Evolutionary conservation across 495 filamentous ascomycete genomes (phyloP), one percentile per base, ranked within the genome.

Genomic region (Aeminium ludgeri): DNA sequence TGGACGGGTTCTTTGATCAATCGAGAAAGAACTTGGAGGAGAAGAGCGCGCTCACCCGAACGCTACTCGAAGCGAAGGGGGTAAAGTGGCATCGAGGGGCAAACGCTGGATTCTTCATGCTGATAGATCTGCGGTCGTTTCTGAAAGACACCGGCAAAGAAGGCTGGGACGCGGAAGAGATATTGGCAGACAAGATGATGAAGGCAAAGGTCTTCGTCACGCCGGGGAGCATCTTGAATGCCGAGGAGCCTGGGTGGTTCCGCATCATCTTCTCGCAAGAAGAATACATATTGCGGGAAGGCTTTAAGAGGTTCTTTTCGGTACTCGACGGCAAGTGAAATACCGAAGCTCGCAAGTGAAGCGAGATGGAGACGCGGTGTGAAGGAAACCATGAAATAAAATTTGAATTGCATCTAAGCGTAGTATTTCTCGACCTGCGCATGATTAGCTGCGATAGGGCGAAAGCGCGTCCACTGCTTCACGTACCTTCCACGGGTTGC

Each of bases 401-500:
- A 25, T 4, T 25, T 25, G 23, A 8, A 25, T 25, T 25, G 23
- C 23, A 4, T 25, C 23, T 25, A 25, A 25, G 23, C 23, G 23
- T 25, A 25, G 23, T 25, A 25, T 25, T 25, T 25, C 23, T 25
- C 23, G 23, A 25, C 23, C 23, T 25, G 23, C 8, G 23, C 4
- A 3, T 25, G 8, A 8, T 25, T 8, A 25, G 23, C 3, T 8
- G 23, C 8, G 23, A 3, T 25, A n/a, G n/a, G n/a, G n/a, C n/a
- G n/a, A n/a, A n/a, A n/a, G n/a, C n/a, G n/a, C n/a, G n/a, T n/a
- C n/a, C n/a, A n/a, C n/a, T n/a, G n/a, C n/a, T n/a, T n/a, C 2
- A 49, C 45, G 30, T 69, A 83, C 80, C 72, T 73, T 86, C 91
- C 91, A 99, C 20, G 84, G 80, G 61, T 94, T 94, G 70, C 78